Evolutionary conservation across 2,329 filamentous ascomycete genomes (phyloP).

Genomic region (Lecanicillium sp.): DNA sequence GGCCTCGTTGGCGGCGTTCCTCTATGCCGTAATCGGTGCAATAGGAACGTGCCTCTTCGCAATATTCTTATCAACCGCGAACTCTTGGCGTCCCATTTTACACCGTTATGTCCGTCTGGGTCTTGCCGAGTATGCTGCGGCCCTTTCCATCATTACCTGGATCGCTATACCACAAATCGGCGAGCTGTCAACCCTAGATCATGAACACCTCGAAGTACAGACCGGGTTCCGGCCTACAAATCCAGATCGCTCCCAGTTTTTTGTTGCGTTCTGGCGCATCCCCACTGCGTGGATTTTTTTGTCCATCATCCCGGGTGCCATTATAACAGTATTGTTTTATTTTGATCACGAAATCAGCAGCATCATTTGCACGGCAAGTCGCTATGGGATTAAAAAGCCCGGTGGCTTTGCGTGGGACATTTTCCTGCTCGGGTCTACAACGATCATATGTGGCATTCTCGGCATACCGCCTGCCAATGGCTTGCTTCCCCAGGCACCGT

Average conservation of each 20-base stretch:
- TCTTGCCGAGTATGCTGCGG: slow-evolving; percentile 56
- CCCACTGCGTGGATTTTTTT: slow-evolving; percentile 52
- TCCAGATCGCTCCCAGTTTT: slow-evolving; percentile 46
- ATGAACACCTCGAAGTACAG: slow-evolving; percentile 49
- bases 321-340: slow-evolving; percentile 61
- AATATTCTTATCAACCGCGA: slow-evolving; percentile 53
- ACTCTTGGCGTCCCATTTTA: slow-evolving; percentile 53
- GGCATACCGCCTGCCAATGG: slow-evolving; percentile 61
- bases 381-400: slow-evolving; percentile 54
- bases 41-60: slow-evolving; percentile 56
- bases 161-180: slow-evolving; percentile 55
- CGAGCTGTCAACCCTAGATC: slow-evolving; percentile 50
- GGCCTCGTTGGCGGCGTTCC: slow-evolving; percentile 53
- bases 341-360: slow-evolving; percentile 64
- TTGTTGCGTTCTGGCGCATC: slow-evolving; percentile 57
- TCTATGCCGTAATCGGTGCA: slow-evolving; percentile 58
- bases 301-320: slow-evolving; percentile 53
- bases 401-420: slow-evolving; percentile 60
- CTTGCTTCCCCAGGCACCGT: slow-evolving; percentile 56
- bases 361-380: slow-evolving; percentile 56
- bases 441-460: slow-evolving; percentile 55
- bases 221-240: slow-evolving; percentile 47
- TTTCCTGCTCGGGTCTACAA: slow-evolving; percentile 52
- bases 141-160: slow-evolving; percentile 59
- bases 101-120: slow-evolving; percentile 55